A percentile compares a stretch with the other conserved stretches of the same genome.
These are phyloP conservation scores for Hansfordia pulvinata DNA, from an alignment of 2,329 filamentous ascomycete species.

Conservation along the genomic window DNA sequence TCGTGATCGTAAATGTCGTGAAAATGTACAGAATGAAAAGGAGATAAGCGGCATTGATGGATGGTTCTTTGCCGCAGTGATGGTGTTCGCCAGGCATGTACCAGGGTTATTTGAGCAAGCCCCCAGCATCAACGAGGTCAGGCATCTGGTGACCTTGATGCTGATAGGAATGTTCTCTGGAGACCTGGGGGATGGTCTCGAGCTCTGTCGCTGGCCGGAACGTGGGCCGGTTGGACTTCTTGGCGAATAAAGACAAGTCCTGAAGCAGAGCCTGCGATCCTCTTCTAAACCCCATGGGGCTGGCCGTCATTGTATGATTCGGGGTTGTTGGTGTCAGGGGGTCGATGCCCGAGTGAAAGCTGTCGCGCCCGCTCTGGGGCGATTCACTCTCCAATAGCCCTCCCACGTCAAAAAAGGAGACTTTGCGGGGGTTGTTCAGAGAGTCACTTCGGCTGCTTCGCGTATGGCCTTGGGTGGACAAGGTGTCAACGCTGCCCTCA, in stretches of 20 bases:
- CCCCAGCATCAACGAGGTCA: constrained; percentile 24
- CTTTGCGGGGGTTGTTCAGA: constrained; percentile 35
- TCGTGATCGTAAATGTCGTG: constrained; percentile 12
- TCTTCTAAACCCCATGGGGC: constrained; percentile 29
- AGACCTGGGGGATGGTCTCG: constrained; percentile 29
- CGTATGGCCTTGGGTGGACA: constrained; percentile 22
- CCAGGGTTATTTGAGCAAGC: constrained; percentile 19
- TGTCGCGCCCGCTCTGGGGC: constrained; percentile 22
- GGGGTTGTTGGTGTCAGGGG: constrained; percentile 21
- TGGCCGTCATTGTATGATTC: constrained; percentile 29
- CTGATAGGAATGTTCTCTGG: constrained; percentile 18
- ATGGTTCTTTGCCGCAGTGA: background rate
- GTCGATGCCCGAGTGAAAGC: constrained; percentile 26
- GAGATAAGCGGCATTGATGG: background rate
- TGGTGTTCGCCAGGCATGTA: constrained; percentile 1
- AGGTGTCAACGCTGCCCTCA: constrained; percentile 29
- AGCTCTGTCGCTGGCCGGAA: constrained; percentile 26
- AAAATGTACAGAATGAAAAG: constrained; percentile 4
- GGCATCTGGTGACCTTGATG: constrained; percentile 16
- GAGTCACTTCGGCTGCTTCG: constrained; percentile 24
- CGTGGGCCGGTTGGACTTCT: constrained; percentile 16
- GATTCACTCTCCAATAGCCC: constrained; percentile 51
- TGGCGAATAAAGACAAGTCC: constrained; percentile 30
- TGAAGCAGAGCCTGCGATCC: constrained; percentile 45
- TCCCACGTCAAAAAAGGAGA: constrained; percentile 79